Base-by-base conservation (phyloP, 2,329 filamentous ascomycete species). In the Fusarium cyanostomum region DNA sequence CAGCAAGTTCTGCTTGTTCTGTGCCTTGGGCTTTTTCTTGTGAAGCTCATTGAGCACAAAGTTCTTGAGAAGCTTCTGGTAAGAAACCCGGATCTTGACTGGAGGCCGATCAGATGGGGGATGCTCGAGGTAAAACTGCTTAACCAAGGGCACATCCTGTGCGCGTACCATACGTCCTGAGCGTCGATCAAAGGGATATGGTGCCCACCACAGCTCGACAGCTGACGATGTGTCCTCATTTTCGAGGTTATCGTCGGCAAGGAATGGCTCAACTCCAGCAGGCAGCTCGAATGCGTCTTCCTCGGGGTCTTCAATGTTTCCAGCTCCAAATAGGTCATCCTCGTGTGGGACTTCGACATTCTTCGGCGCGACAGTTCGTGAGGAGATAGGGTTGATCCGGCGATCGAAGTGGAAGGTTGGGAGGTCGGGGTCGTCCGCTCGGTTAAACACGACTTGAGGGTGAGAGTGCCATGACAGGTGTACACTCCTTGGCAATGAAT, bases 51-150 rank as follows among this genome's bases (percentile, higher is more conserved):
- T 99, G 66, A 99, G 84, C 15, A 99, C 95, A 69, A 89, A 99
- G 4, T 92, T 94, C 82, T 99, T 99, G 38, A 99, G 83, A 57
- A 99, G 82, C 80, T 99, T 99, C 78, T 99, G 95, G 75, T 99
- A 99, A 1, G 95, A 99, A 9, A 99, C 95, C 72, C 95, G 88
- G 52, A 99, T 94, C 80, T 99, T 99, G 66, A 98, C 94, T 1
- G 95, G 94, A 71, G 97, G 93, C 64, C 82, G 81, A 33, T 91
- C 90, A 53, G 90, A 87, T 10, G 95, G 94, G 66, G 93, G 94
- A 74, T 99, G 96, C 78, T 99, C 94, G 7, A 99, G 84, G 73
- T 99, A 99, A 92, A 93, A 98, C 76, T 98, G 95, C 79, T 99
- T 99, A 49, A 99, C 91, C 8, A 99, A 81, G 5, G 96, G 93